A percentile compares a stretch with the other conserved stretches of the same genome.
Conservation (phyloP, 2,329 filamentous ascomycete species). For the Sclerotinia sclerotiorum region DNA sequence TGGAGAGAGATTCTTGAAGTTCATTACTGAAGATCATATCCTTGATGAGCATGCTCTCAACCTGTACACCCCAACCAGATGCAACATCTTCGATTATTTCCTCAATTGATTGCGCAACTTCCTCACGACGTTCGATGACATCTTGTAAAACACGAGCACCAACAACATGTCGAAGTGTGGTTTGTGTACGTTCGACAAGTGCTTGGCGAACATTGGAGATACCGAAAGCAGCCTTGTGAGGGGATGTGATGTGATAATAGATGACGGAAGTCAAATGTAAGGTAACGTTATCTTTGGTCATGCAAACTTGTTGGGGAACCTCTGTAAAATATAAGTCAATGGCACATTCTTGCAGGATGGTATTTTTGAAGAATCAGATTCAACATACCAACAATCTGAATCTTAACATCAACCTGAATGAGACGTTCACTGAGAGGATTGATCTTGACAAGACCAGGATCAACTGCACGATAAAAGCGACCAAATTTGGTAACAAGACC, state of each 20-base stretch:
- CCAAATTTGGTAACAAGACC: constrained; percentile 96
- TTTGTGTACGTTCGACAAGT: constrained; percentile 97
- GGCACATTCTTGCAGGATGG: neutral
- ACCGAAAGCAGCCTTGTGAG: constrained; percentile 95
- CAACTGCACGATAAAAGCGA: constrained; percentile 89
- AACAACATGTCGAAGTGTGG: constrained; percentile 93
- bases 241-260: constrained; percentile 96
- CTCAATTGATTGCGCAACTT: constrained; percentile 90
- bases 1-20: constrained; percentile 91
- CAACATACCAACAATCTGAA: constrained; percentile 76
- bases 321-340: constrained; percentile 47
- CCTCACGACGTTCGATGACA: constrained; percentile 96
- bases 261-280: constrained; percentile 93
- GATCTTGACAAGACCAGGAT: constrained; percentile 95
- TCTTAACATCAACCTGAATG: constrained; percentile 96
- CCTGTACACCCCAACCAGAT: constrained; percentile 88
- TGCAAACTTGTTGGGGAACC: constrained; percentile 94
- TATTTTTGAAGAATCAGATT: neutral
- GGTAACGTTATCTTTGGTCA: constrained; percentile 99
- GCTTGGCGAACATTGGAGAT: constrained; percentile 93
- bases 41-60: constrained; percentile 99
- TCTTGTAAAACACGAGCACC: constrained; percentile 95
- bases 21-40: constrained; percentile 97
- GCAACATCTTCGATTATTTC: constrained; percentile 98
- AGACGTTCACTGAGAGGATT: constrained; percentile 91